Evolutionary conservation across 179 eudicot species (phyloP).

Genomic region (Beta lomatogona): DNA sequence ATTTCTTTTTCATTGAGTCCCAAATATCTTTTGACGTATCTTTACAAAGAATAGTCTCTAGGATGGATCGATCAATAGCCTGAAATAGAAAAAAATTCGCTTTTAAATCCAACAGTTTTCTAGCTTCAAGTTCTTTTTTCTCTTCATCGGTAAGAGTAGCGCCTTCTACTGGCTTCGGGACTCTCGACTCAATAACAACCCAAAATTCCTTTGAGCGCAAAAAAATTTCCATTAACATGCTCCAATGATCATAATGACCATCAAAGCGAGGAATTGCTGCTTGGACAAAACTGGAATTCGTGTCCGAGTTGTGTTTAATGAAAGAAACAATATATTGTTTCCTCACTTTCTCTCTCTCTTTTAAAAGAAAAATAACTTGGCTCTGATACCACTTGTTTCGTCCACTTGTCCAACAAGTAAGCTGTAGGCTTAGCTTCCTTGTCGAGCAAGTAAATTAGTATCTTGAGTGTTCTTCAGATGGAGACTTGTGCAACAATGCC

Average conservation of each 20-base stretch:
- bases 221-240: conserved; percentile 25
- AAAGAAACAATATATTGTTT: too few relatives aligned
- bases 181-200: neutral
- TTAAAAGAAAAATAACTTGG: too few relatives aligned
- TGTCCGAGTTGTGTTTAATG: neutral
- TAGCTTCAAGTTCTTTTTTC: conserved; percentile 7
- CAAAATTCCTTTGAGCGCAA: conserved; percentile 17
- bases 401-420: too few relatives aligned
- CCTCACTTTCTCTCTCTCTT: too few relatives aligned
- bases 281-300: neutral
- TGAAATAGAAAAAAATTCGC: conserved; percentile 27
- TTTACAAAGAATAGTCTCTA: conserved; percentile 25
- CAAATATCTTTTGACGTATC: conserved; percentile 24
- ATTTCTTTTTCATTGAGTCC: conserved; percentile 29
- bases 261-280: conserved; percentile 12
- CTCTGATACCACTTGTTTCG: too few relatives aligned
- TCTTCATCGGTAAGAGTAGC: neutral
- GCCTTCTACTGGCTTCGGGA: conserved; percentile 6
- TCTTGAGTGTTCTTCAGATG: too few relatives aligned
- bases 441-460: too few relatives aligned
- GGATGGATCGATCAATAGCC: conserved; percentile 18
- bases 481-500: too few relatives aligned
- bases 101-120: conserved; percentile 4
- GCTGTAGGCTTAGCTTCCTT: too few relatives aligned
- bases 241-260: conserved; percentile 34